Base-by-base conservation (phyloP, 2,329 filamentous ascomycete species). In the Fusarium siculi region DNA sequence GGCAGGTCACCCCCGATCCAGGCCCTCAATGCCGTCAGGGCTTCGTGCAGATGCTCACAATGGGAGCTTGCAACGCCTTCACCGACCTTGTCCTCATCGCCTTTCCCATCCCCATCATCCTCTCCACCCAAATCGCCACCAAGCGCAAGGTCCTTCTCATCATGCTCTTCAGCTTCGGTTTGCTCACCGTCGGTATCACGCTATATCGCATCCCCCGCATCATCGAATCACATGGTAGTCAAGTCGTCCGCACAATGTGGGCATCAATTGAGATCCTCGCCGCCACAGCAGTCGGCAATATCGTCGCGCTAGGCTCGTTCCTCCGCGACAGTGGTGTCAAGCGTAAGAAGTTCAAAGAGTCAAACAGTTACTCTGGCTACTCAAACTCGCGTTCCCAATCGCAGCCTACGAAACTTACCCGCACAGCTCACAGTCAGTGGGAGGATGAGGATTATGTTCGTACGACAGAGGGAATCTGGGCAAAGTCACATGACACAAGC, bases 201-300 rank as follows among this genome's bases (percentile, higher is more conserved):
- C 86, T 91, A 34, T 94, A 93, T 74, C 91, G 95, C 11, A 88
- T 97, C 32, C 91, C 92, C 2, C 86, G 90, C 37, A 93, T 97
- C 68, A 91, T 97, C 57, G 76, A 85, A 8, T 85, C 87, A 39
- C 82, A 89, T 63, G 94, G 94, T 2, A 85, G 88, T 34, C 96
- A 98, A 80, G 93, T 95, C 74, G 93, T 92, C 73, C 93, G 96
- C 36, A 96, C 95, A 0, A 89, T 98, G 19, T 88, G 95, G 77
- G 95, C 95, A 2, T 97, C 94, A 0, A 86, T 96, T 9, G 95
- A 98, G 79, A 93, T 97, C 16, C 87, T 98, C 2, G 94, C 94
- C 25, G 94, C 95, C 4, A 93, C 94, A 0, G 89, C 90, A 1
- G 93, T 96, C 3, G 93, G 95, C 18, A 98, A 98, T 80, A 91